Base-by-base conservation (phyloP, 805 yeast genomes). In the Saccharomycopsis guyanensis region DNA sequence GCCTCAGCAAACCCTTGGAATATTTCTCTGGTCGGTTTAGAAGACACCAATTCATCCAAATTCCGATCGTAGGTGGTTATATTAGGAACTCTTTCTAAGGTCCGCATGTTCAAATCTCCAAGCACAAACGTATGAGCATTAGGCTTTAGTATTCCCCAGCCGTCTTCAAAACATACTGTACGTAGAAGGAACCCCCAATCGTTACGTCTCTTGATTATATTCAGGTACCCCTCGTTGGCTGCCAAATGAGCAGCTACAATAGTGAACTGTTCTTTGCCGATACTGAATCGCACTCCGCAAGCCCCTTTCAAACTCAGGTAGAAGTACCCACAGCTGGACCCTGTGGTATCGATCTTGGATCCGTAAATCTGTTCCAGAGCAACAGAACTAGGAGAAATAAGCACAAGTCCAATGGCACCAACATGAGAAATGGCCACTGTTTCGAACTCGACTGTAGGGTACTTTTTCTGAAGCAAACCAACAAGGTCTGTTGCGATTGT, bases 31-130 rank as follows among this genome's bases (percentile, higher is more conserved):
- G 66, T 57, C 41, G 69, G 45, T 44, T 56, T 56, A 3, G 61
- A 58, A 25, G 52, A 50, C 7, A 54, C 55, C 50, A 69, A 50
- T 48, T 69, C 73, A 45, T 69, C 73, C 43, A 59, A 57, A 41
- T 48, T 37, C 25, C 13, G n/a, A 13, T 15, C 19, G 20, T 15
- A 33, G 19, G 37, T 15, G 10, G 29, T 7, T 7, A 25, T 10
- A 6, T 25, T 10, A 6, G 6, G 29, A 6, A 6, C 29, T 10
- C 57, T 61, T 5, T 60, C 60, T 1, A 57, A 53, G 16, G 82
- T 73, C 38, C 97, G 69, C 61, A 84, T 89, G 59, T 89, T 89
- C 55, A 89, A 66, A 62, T 89, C 97, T 0, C 97, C 97, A 70
- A 86, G 64, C 43, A 88, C 60, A 56, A 88, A 82, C 3, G 80